Base-by-base conservation (phyloP, 768 basidiomycete species). In the Termitomyces sp. region DNA sequence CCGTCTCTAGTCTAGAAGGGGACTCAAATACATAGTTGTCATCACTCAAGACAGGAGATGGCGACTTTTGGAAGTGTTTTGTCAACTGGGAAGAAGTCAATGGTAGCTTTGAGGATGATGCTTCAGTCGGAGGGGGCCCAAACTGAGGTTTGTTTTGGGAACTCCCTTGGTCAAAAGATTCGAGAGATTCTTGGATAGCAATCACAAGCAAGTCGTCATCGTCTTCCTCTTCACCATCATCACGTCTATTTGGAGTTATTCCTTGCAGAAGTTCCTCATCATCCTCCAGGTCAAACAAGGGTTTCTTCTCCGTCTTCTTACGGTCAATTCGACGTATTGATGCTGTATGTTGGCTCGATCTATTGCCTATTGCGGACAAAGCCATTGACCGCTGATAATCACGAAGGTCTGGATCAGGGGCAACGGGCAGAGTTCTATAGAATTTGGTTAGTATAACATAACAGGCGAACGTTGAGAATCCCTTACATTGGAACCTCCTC, bases 401-500 rank as follows among this genome's bases (percentile, higher is more conserved):
- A 43, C 81, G 80, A 57, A 90, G 71, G 64, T 91, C 88, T 4
- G 80, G 72, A 67, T 92, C 89, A 24, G 74, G 69, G 3, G 67
- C 61, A 22, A 65, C 65, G 35, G 70, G 53, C 16, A 54, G 58
- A 48, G 80, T 76, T 56, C 78, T 79, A 40, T 57, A 35, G 22
- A 54, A 24, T 65, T 45, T 38, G 20, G 52, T 46, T 2, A 38
- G n/a, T 2, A 10, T 13, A 20, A n/a, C 42, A 57, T 30, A 48
- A 44, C 44, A 48, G 7, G 26, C 33, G 45, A 13, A 16, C 30
- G 38, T 30, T 1, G 47, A 59, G 46, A 71, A 43, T 18, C 14
- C 20, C 85, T 57, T 72, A 89, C 91, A 90, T 85, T 54, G 69
- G 64, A 24, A 92, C 84, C 68, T 92, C 88, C 66, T 94, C 93